Percentiles rank a stretch among this genome's conserved stretches.
Conservation (phyloP, 2,329 filamentous ascomycete genomes). For the Clonostachys byssicola region DNA sequence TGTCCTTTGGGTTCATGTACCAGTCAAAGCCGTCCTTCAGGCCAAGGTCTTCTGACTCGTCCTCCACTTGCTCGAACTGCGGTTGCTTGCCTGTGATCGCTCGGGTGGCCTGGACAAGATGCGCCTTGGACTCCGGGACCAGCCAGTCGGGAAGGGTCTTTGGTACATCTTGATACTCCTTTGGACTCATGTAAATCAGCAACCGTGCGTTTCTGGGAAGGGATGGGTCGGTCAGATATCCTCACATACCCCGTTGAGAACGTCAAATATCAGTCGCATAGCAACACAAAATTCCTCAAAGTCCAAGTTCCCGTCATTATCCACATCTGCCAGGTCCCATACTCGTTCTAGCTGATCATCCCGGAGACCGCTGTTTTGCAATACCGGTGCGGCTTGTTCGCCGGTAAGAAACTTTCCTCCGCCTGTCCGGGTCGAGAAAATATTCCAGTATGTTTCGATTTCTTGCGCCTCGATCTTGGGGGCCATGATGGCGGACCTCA, state of each 20-base stretch:
- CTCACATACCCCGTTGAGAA: slow-evolving; percentile 77
- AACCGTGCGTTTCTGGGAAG: slow-evolving; percentile 1
- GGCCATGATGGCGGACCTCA: slow-evolving; percentile 35
- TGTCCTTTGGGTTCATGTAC: slow-evolving; percentile 95
- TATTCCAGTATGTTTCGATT: slow-evolving; percentile 64
- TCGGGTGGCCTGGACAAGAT: slow-evolving; percentile 78
- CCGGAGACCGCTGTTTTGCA: slow-evolving; percentile 59
- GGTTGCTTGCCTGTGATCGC: slow-evolving; percentile 76
- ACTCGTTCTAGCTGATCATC: slow-evolving; percentile 87
- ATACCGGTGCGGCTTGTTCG: slow-evolving; percentile 57
- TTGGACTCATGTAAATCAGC: slow-evolving; percentile 4
- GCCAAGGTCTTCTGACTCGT: slow-evolving; percentile 76
- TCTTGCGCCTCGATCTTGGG: slow-evolving; percentile 59
- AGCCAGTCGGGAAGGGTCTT: slow-evolving; percentile 87
- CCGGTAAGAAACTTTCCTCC: slow-evolving; percentile 56
- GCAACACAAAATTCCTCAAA: slow-evolving; percentile 99
- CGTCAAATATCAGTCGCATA: slow-evolving; percentile 96
- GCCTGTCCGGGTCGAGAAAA: slow-evolving; percentile 55
- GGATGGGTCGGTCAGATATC: background rate
- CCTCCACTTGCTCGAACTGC: slow-evolving; percentile 80
- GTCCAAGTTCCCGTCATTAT: slow-evolving; percentile 94
- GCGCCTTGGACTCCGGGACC: slow-evolving; percentile 89
- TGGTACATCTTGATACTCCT: slow-evolving; percentile 93
- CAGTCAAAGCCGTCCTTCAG: slow-evolving; percentile 97
- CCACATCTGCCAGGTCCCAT: slow-evolving; percentile 96